Evolutionary conservation across 2,329 filamentous ascomycete species (phyloP).

Genomic region (Emergomyces orientalis): DNA sequence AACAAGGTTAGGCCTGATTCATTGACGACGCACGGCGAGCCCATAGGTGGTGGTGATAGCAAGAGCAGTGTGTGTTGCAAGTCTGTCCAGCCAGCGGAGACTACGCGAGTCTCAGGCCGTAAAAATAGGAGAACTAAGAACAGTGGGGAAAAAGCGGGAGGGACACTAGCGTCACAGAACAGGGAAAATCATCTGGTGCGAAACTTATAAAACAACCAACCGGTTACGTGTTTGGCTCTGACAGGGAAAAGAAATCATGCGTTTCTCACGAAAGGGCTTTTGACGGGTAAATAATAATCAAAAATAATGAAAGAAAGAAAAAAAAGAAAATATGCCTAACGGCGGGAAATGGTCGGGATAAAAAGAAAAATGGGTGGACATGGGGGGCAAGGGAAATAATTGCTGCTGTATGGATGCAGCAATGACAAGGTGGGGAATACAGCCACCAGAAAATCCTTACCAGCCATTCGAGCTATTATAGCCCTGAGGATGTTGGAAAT

Average conservation of each 20-base stretch:
- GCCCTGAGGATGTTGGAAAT: slow-evolving; percentile 65
- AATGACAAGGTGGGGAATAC: slow-evolving; percentile 4
- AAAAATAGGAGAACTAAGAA: slow-evolving; percentile 5
- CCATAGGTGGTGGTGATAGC: slow-evolving; percentile 12
- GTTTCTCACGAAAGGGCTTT: neutral
- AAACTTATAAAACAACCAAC: neutral
- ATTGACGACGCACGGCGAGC: slow-evolving; percentile 7
- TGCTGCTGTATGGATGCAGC: neutral
- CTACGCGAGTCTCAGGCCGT: neutral
- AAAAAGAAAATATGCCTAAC: neutral
- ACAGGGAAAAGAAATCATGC: neutral
- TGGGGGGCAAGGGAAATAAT: neutral
- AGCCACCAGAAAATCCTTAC: slow-evolving; percentile 41
- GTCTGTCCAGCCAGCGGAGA: slow-evolving; percentile 13
- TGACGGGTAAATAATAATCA: slow-evolving; percentile 6
- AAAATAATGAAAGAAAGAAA: slow-evolving; percentile 8
- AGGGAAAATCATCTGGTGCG: slow-evolving; percentile 3
- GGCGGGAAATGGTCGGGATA: neutral
- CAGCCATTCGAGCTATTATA: slow-evolving; percentile 57
- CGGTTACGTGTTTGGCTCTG: neutral
- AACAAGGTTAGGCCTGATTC: slow-evolving; percentile 12
- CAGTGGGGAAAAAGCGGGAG: slow-evolving; percentile 6
- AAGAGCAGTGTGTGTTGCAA: slow-evolving; percentile 9
- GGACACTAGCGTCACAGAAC: slow-evolving; percentile 8
- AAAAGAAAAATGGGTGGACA: neutral